Evolutionary conservation across 2,329 filamentous ascomycete species (phyloP).

Genomic region (Scytalidium lignicola): DNA sequence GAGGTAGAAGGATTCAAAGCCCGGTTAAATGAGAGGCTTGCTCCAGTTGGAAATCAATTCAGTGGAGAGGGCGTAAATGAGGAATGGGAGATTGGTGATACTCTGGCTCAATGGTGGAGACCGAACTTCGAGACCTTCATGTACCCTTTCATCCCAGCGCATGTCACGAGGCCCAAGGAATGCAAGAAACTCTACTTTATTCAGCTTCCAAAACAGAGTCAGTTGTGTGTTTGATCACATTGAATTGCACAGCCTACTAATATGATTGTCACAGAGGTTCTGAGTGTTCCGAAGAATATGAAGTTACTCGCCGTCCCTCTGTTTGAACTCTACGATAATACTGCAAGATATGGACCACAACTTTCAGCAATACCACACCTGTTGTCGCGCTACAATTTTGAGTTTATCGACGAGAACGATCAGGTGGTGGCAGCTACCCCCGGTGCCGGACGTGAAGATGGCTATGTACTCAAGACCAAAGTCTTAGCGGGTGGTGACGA

Average conservation of each 20-base stretch:
- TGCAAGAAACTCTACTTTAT: slow-evolving; percentile 99
- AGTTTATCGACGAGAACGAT: slow-evolving; percentile 91
- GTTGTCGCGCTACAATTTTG: slow-evolving; percentile 92
- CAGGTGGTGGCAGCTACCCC: slow-evolving; percentile 83
- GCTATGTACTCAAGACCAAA: slow-evolving; percentile 56
- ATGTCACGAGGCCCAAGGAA: slow-evolving; percentile 95
- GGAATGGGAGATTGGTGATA: slow-evolving; percentile 93
- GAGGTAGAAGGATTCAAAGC: slow-evolving; percentile 94
- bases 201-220: slow-evolving; percentile 86
- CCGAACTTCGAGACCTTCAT: slow-evolving; percentile 99
- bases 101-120: slow-evolving; percentile 95
- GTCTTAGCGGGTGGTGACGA: slow-evolving; percentile 57
- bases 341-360: slow-evolving; percentile 87
- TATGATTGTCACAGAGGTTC: slow-evolving; percentile 58
- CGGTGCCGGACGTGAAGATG: slow-evolving; percentile 56
- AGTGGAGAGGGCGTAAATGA: slow-evolving; percentile 82
- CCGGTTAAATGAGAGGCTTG: slow-evolving; percentile 86
- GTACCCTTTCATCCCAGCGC: slow-evolving; percentile 96
- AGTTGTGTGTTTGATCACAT: slow-evolving; percentile 23
- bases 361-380: slow-evolving; percentile 94
- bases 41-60: slow-evolving; percentile 79
- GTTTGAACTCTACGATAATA: slow-evolving; percentile 98
- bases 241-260: slow-evolving; percentile 5
- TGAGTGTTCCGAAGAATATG: slow-evolving; percentile 99
- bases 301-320: slow-evolving; percentile 94